phyloP scores from a whole-genome alignment of 148 eudicot species.

The Diospyros lotus region DNA sequence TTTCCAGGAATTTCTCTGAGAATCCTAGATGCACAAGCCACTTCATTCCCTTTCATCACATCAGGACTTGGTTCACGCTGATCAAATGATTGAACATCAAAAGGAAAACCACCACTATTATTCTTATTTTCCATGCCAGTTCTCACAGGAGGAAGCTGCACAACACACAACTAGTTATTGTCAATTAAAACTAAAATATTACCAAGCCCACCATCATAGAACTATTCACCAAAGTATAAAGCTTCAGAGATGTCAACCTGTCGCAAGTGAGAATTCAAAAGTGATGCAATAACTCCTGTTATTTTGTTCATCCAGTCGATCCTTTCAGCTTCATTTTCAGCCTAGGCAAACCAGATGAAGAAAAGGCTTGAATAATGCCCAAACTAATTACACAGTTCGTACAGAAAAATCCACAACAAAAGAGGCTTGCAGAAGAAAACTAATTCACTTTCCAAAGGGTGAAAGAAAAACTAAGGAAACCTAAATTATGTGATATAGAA shows the following conservation, averaged over 20 bases:
- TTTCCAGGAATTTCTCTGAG: constrained; percentile 78
- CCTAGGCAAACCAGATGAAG: constrained; percentile 46
- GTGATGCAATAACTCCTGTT: constrained; percentile 81
- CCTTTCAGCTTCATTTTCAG: constrained; percentile 91
- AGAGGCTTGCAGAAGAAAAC: background rate
- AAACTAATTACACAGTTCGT: background rate
- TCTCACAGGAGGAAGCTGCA: constrained; percentile 41
- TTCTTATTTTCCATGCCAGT: constrained; percentile 26
- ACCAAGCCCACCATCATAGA: background rate
- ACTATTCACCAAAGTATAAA: constrained; percentile 10
- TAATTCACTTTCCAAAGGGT: background rate
- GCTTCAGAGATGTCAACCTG: constrained; percentile 41
- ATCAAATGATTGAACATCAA: constrained; percentile 32
- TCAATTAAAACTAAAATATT: constrained; percentile 10
- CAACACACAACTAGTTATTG: constrained; percentile 19
- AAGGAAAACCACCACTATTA: constrained; percentile 21
- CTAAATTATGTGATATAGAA: background rate
- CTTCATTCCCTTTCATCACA: constrained; percentile 42
- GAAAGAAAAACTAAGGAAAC: background rate
- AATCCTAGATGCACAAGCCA: constrained; percentile 49
- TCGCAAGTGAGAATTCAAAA: constrained; percentile 74
- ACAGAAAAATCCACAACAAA: background rate
- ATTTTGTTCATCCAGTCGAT: constrained; percentile 88
- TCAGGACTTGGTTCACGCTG: constrained; percentile 20
- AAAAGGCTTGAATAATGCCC: background rate